phyloP scores from a whole-genome alignment of 2,329 filamentous ascomycete species.

The Aspergillus ibericus region DNA sequence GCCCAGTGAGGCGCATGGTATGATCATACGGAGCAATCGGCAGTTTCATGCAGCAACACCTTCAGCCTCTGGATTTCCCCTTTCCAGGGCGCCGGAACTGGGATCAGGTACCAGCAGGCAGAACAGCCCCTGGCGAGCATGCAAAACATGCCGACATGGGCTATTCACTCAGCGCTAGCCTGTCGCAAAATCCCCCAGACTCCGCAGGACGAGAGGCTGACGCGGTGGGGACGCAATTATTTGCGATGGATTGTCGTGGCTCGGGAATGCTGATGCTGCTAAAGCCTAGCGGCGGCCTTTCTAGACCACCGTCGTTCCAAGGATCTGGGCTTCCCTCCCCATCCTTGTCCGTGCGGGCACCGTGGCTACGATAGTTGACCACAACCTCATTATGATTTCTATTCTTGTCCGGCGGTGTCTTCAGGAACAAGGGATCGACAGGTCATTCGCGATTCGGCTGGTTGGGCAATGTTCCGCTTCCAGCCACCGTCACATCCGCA shows the following conservation, averaged over 20 bases:
- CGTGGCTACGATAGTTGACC: conserved; percentile 7
- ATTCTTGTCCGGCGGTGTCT: conserved; percentile 7
- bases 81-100: neutral
- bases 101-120: neutral
- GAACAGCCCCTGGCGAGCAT: too few relatives aligned
- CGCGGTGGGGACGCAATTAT: conserved; percentile 4
- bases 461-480: neutral
- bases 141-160: neutral
- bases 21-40: neutral
- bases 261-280: conserved; percentile 6
- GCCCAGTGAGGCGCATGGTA: neutral
- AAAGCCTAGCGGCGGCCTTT: conserved; percentile 14
- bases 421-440: conserved; percentile 9
- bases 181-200: neutral
- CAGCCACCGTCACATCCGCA: neutral
- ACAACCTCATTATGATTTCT: conserved; percentile 6
- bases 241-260: conserved; percentile 1
- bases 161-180: neutral
- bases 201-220: conserved; percentile 5
- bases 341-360: conserved; percentile 12
- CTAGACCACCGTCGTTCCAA: conserved; percentile 21
- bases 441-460: neutral
- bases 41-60: neutral
- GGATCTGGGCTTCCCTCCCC: conserved; percentile 14
- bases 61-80: neutral